Percentiles rank a stretch among this genome's conserved stretches.
These are phyloP conservation scores for Gossypium rotundifolium DNA, from an alignment of 345 rosid species.

Conservation along the genomic window DNA sequence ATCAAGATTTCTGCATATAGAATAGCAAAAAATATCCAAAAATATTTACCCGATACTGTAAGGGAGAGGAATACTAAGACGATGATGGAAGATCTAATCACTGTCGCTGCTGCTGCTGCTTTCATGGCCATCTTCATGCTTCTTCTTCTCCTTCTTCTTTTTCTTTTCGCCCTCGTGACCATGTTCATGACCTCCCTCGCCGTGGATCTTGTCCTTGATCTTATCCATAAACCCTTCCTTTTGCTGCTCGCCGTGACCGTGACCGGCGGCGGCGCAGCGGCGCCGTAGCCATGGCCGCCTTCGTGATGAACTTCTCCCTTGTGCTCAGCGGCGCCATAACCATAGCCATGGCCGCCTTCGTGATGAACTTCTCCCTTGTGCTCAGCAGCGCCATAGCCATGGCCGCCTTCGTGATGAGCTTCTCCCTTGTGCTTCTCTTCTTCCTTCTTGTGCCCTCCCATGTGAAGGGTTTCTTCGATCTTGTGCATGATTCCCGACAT, in stretches of 20 bases:
- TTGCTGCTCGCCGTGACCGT: background rate
- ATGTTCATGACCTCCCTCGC: constrained; percentile 17
- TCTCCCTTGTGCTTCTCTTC: constrained; percentile 26
- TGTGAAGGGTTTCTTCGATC: constrained; percentile 45
- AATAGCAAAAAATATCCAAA: background rate
- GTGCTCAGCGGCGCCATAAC: background rate
- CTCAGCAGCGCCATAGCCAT: background rate
- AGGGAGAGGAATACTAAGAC: background rate
- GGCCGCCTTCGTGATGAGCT: background rate
- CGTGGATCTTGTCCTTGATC: constrained; percentile 44
- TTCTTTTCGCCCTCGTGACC: background rate
- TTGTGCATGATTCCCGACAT: constrained; percentile 50
- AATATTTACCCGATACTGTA: background rate
- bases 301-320: background rate
- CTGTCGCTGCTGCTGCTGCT: constrained; percentile 56
- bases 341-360: no score
- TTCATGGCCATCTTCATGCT: constrained; percentile 26
- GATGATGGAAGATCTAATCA: constrained; percentile 25
- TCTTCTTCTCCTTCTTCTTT: constrained; percentile 20
- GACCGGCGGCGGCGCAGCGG: background rate
- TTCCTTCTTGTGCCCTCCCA: constrained; percentile 43
- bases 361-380: background rate
- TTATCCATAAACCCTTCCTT: constrained; percentile 41
- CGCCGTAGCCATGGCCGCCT: no score
- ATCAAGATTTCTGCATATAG: background rate